These are phyloP conservation scores for Yamadazyma friedrichii DNA, from an alignment of 1,139 yeast genomes.

Conservation along the genomic window DNA sequence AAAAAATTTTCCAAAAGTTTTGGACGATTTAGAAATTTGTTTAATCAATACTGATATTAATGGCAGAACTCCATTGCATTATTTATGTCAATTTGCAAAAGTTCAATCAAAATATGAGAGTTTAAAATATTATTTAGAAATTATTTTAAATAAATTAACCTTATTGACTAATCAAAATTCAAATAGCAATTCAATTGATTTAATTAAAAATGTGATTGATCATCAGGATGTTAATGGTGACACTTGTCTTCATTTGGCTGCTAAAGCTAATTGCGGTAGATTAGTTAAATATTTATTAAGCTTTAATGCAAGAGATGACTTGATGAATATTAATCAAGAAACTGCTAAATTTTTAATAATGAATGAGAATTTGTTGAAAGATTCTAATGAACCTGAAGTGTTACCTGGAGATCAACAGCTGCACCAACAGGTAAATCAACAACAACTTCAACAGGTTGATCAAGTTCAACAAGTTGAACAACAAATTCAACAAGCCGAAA, in stretches of 20 bases:
- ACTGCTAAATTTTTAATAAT: conserved; percentile 34
- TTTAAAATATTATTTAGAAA: conserved; percentile 37
- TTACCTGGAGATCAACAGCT: background rate
- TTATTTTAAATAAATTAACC: conserved; percentile 38
- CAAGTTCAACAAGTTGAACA: background rate
- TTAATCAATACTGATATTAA: conserved; percentile 69
- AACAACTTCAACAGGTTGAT: background rate
- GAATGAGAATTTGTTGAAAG: conserved; percentile 21
- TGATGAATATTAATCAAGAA: conserved; percentile 40
- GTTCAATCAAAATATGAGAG: conserved; percentile 48
- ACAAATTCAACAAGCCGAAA: background rate
- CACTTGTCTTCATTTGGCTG: conserved; percentile 66
- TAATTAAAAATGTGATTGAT: conserved; percentile 60
- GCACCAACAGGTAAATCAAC: conserved; percentile 1
- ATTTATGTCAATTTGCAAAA: conserved; percentile 61
- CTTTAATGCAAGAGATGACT: conserved; percentile 49
- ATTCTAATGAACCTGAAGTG: conserved; percentile 11
- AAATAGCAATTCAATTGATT: conserved; percentile 34
- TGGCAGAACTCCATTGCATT: conserved; percentile 74
- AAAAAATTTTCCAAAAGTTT: conserved; percentile 67
- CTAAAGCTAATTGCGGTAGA: conserved; percentile 39
- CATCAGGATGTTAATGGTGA: conserved; percentile 71
- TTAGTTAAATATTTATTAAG: conserved; percentile 40
- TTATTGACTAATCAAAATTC: conserved; percentile 29
- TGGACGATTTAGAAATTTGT: conserved; percentile 69